phyloP scores from a whole-genome alignment of 257 asterid genomes.

The Verbena officinalis region DNA sequence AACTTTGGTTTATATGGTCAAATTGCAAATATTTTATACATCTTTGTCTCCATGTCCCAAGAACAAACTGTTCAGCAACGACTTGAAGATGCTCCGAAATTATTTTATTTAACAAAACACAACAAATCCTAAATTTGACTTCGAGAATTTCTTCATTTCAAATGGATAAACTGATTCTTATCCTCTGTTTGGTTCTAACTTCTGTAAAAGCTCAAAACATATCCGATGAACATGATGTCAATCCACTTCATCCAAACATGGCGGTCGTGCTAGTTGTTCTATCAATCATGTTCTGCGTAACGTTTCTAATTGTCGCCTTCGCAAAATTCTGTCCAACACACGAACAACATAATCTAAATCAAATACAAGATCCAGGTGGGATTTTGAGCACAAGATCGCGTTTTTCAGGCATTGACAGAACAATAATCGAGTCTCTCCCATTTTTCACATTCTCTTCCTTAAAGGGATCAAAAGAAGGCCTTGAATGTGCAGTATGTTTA shows the following conservation, averaged over 20 bases:
- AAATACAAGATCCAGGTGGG: constrained; percentile 20
- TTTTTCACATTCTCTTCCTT: constrained; percentile 54
- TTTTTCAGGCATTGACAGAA: constrained; percentile 44
- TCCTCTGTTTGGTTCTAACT: constrained; percentile 24
- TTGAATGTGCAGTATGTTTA: constrained; percentile 55
- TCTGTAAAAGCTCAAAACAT: constrained; percentile 41
- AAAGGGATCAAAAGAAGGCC: constrained; percentile 52
- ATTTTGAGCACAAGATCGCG: constrained; percentile 34
- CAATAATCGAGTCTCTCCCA: constrained; percentile 49
- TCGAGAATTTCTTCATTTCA: not conserved
- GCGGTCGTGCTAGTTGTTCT: constrained; percentile 42
- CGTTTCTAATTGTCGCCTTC: constrained; percentile 43
- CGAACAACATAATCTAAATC: not conserved
- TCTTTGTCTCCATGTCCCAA: constrained; percentile 37
- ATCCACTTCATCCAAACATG: constrained; percentile 43
- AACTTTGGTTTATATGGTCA: constrained; percentile 12
- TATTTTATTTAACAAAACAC: constrained; percentile 27
- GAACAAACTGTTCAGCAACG: constrained; percentile 13
- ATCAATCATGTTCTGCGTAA: constrained; percentile 36
- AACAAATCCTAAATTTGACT: constrained; percentile 10
- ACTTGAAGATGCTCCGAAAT: constrained; percentile 35
- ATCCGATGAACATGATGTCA: constrained; percentile 17
- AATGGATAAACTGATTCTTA: constrained; percentile 23
- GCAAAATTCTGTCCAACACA: constrained; percentile 42
- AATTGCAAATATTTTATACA: constrained; percentile 10